Base-by-base conservation (phyloP, 2,329 filamentous ascomycete species). In the Monilinia vaccinii-corymbosi region DNA sequence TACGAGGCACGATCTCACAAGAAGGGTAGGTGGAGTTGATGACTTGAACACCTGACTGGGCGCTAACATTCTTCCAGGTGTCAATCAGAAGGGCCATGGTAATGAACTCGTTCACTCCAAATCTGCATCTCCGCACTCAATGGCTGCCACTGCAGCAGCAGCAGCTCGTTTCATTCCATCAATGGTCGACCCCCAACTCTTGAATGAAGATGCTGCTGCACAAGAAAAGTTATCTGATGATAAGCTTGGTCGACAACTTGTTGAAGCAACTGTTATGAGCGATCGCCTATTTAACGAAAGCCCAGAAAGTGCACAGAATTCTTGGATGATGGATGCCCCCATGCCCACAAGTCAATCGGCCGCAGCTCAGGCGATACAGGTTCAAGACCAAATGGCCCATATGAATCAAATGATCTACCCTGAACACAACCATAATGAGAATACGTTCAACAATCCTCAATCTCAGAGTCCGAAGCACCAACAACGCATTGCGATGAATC, bases 1-100 rank as follows among this genome's bases (percentile, higher is more conserved):
- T 81, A 81, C 49, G 80, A 81, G 45, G 71, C 69, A 48, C 71
- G 71, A 14, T 63, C 69, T 13, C 66, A 68, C 31, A 73, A 67
- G 38, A 75, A 76, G 69, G 68, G 76, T 77, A 66, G 62, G 73
- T 50, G 60, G 49, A 65, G 63, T 6, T 44, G 21, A 36, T 46
- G 31, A 16, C 8, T 46, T 31, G n/a, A 14, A 23, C 14, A 21
- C 38, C n/a, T 25, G 36, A n/a, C 31, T 34, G 21, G 5, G 23
- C 46, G n/a, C 48, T 59, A 46, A 59, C 13, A 16, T 40, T 46
- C 31, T 45, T 55, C 11, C 40, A 59, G 48, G 57, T 38, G 7
- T 44, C 7, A 46, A 31, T 38, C 48, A 55, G 23, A 59, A 59
- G 25, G 31, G 18, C 4, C 48, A 59, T 5, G n/a, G 13, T 6